These are phyloP conservation scores for Sutorius eximius DNA, from an alignment of 1,284 basidiomycete species.

Conservation along the genomic window DNA sequence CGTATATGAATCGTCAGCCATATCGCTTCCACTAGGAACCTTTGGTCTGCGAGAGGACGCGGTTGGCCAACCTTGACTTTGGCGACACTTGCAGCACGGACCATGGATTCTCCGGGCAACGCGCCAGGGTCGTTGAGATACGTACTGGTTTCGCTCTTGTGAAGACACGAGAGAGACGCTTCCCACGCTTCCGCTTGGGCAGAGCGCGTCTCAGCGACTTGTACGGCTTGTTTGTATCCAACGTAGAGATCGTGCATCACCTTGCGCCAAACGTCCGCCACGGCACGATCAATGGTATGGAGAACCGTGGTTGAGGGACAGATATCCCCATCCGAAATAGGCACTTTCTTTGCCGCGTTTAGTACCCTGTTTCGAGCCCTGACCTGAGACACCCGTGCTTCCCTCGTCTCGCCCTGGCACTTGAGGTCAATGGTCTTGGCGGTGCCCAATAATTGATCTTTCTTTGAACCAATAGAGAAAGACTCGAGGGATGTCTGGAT, in stretches of 20 bases:
- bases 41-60: conserved; percentile 45
- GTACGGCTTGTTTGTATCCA: conserved; percentile 37
- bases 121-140: conserved; percentile 21
- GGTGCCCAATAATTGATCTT: conserved; percentile 7
- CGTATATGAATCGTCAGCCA: conserved; percentile 46
- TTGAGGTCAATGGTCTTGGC: conserved; percentile 17
- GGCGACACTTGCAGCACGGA: conserved; percentile 43
- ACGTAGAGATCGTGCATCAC: conserved; percentile 32
- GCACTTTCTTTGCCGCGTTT: conserved; percentile 7
- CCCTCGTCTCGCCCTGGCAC: conserved; percentile 19
- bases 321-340: conserved; percentile 22
- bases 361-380: conserved; percentile 12
- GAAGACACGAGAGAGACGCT: conserved; percentile 44
- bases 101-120: conserved; percentile 36
- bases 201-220: conserved; percentile 40
- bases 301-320: conserved; percentile 16
- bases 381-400: conserved; percentile 5
- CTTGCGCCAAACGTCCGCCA: conserved; percentile 37
- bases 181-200: conserved; percentile 51
- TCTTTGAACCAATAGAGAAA: conserved; percentile 22
- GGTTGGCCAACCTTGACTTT: conserved; percentile 45
- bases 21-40: conserved; percentile 48
- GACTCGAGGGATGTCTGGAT: conserved; percentile 32
- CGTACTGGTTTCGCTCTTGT: conserved; percentile 40
- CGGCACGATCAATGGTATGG: conserved; percentile 34